phyloP scores from a whole-genome alignment of 2,329 filamentous ascomycete genomes.

The Fusarium mundagurra region DNA sequence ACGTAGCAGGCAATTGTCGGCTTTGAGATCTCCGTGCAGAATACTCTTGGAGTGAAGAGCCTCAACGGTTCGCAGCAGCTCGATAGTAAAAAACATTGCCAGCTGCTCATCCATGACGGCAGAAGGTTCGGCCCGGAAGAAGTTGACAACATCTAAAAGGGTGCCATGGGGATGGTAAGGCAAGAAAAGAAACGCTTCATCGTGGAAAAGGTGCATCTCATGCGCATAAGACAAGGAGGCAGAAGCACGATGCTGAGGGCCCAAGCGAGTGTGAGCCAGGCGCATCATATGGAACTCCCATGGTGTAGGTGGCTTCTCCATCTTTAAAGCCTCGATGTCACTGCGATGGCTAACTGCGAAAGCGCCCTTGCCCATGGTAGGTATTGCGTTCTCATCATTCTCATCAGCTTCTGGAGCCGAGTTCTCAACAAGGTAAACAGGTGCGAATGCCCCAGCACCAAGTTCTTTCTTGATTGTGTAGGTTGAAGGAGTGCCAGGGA shows the following conservation, averaged over 20 bases:
- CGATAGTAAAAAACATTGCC: conserved; percentile 94
- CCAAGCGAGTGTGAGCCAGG: conserved; percentile 79
- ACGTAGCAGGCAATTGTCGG: conserved; percentile 92
- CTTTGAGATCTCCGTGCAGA: conserved; percentile 93
- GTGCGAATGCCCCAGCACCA: conserved; percentile 92
- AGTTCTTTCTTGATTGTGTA: conserved; percentile 88
- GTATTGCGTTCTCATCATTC: conserved; percentile 54
- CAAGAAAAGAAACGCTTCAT: conserved; percentile 90
- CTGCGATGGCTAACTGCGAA: conserved; percentile 67
- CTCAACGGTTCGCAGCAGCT: conserved; percentile 90
- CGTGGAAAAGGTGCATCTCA: conserved; percentile 89
- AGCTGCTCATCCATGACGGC: conserved; percentile 88
- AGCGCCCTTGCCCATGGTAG: conserved; percentile 69
- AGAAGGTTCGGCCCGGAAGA: conserved; percentile 76
- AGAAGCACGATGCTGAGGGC: conserved; percentile 73
- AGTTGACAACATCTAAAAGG: conserved; percentile 92
- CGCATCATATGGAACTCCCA: conserved; percentile 99
- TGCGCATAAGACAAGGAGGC: conserved; percentile 85
- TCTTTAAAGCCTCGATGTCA: conserved; percentile 86
- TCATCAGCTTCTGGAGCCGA: conserved; percentile 61
- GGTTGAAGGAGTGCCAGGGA: conserved; percentile 70
- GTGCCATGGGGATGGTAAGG: conserved; percentile 91
- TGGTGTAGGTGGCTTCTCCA: conserved; percentile 86
- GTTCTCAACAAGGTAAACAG: conserved; percentile 90
- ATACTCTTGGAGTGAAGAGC: conserved; percentile 82